A percentile compares a stretch with the other conserved stretches of the same genome.
phyloP scores from a whole-genome alignment of 345 rosid genomes.

The Brassica napus region Da-Ae NC_063436.1:27300501-27301000 shows the following conservation, averaged over 20 bases:
- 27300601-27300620: not conserved
- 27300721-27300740: not conserved
- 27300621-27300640: not conserved
- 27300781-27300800: too few relatives aligned
- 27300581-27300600: not conserved
- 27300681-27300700: not conserved
- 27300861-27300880: not conserved
- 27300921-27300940: not conserved
- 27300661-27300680: not conserved
- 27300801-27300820: not conserved
- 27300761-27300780: not conserved
- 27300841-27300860: not conserved
- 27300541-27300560: not conserved
- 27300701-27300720: not conserved
- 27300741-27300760: not conserved
- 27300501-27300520: too few relatives aligned
- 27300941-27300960: not conserved
- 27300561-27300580: not conserved
- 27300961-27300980: not conserved
- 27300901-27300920: not conserved
- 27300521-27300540: too few relatives aligned
- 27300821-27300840: too few relatives aligned
- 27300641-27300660: not conserved
- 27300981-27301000: not conserved
- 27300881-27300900: not conserved